These are phyloP conservation scores for Trypanosoma cruzi DNA, from an alignment of 208 protist genomes.

Conservation along the genomic window DNA sequence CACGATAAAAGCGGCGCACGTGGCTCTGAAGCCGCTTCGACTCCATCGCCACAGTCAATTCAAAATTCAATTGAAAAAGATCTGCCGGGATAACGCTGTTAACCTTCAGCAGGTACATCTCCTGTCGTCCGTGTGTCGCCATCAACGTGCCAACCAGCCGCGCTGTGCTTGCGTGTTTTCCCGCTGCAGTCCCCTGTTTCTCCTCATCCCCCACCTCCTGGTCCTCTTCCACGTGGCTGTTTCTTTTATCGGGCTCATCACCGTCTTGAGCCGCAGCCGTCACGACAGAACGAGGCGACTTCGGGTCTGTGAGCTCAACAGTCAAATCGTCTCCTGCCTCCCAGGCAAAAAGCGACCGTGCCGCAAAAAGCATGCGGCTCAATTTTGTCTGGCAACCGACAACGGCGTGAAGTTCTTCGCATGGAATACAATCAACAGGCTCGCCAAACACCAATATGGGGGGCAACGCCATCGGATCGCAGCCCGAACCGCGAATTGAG, in stretches of 20 bases:
- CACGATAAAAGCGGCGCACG: conserved; percentile 19
- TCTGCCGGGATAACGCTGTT: conserved; percentile 2
- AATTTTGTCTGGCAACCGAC: conserved; percentile 11
- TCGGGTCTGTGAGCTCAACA: not conserved
- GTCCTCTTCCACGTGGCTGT: not conserved
- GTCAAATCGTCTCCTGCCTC: not conserved
- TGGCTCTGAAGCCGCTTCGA: conserved; percentile 29
- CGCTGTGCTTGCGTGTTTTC: not conserved
- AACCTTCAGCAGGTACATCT: conserved; percentile 30
- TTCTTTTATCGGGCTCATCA: not conserved
- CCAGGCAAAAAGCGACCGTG: not conserved
- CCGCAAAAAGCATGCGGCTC: not conserved
- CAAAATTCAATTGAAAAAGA: conserved; percentile 15
- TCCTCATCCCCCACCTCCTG: no score
- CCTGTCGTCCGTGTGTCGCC: not conserved
- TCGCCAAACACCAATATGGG: conserved; percentile 34
- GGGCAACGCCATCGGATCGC: conserved; percentile 10
- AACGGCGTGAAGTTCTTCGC: conserved; percentile 6
- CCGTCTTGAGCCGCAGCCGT: not conserved
- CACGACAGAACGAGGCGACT: not conserved
- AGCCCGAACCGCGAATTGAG: conserved; percentile 24
- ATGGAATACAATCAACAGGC: conserved; percentile 19
- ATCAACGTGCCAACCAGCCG: not conserved
- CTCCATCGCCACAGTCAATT: conserved; percentile 21
- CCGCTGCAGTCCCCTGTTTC: not conserved